These are phyloP conservation scores for Microbotryomycetes sp. DNA, from an alignment of 1,284 basidiomycete species.

Conservation along the genomic window DNA sequence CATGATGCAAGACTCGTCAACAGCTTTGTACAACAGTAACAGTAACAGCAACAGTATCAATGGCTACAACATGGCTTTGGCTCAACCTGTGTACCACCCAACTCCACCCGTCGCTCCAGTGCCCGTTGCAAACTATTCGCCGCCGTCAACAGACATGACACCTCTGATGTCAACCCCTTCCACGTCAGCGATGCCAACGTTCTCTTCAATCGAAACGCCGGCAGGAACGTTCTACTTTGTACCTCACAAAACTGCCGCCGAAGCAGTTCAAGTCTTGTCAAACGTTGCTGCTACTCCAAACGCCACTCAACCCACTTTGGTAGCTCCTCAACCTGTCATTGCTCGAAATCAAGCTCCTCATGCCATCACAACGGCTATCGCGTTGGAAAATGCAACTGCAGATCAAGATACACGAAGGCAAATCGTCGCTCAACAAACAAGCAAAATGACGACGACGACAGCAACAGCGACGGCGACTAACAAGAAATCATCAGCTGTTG, in stretches of 20 bases:
- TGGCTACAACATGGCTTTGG: not conserved
- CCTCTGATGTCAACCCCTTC: slow-evolving; percentile 12
- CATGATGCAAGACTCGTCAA: too few species aligned
- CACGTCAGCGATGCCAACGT: not conserved
- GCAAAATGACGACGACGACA: too few species aligned
- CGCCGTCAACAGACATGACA: slow-evolving; percentile 5
- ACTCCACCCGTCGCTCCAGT: not conserved
- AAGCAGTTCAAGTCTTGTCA: not conserved
- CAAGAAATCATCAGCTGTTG: not conserved
- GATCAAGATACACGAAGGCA: slow-evolving; percentile 22
- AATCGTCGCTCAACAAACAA: too few species aligned
- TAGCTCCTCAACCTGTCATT: slow-evolving; percentile 1
- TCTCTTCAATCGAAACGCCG: slow-evolving; percentile 27
- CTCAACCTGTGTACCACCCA: not conserved
- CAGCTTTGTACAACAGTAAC: not conserved
- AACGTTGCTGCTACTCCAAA: not conserved
- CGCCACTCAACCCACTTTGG: not conserved
- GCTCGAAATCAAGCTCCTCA: not conserved
- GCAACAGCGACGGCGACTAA: not conserved
- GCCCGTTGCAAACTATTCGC: slow-evolving; percentile 6
- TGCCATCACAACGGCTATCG: not conserved
- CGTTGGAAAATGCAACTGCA: not conserved
- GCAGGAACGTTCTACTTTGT: slow-evolving; percentile 34
- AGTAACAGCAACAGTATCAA: not conserved
- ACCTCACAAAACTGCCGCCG: slow-evolving; percentile 5